These are phyloP conservation scores for Cryptosporidium viatorum DNA, from an alignment of 169 alveolate species.

Conservation along the genomic window DNA sequence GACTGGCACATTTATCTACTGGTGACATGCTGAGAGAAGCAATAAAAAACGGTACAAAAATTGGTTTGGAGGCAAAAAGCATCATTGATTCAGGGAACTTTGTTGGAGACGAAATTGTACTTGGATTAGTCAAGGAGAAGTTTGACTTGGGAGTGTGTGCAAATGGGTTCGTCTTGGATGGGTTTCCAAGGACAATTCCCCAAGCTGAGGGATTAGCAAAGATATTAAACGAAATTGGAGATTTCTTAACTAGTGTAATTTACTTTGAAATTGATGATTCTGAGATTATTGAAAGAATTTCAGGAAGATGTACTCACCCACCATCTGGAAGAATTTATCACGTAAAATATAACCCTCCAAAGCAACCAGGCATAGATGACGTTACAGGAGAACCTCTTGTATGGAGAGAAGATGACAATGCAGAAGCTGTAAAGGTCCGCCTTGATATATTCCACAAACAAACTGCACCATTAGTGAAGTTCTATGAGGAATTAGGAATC, in stretches of 20 bases:
- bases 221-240: slow-evolving; percentile 79
- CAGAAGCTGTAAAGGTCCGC: slow-evolving; percentile 84
- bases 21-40: slow-evolving; percentile 93
- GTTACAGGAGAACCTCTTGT: slow-evolving; percentile 90
- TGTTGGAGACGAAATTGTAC: slow-evolving; percentile 91
- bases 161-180: slow-evolving; percentile 93
- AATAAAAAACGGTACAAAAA: slow-evolving; percentile 88
- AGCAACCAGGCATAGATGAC: slow-evolving; percentile 89
- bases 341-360: slow-evolving; percentile 92
- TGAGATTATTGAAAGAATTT: slow-evolving; percentile 89
- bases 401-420: slow-evolving; percentile 87
- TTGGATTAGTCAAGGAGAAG: slow-evolving; percentile 88
- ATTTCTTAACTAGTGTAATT: slow-evolving; percentile 85
- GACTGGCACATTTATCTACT: slow-evolving; percentile 89
- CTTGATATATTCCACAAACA: slow-evolving; percentile 79
- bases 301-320: slow-evolving; percentile 92
- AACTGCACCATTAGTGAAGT: slow-evolving; percentile 85
- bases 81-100: slow-evolving; percentile 92
- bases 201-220: slow-evolving; percentile 90
- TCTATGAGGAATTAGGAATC: slow-evolving; percentile 82
- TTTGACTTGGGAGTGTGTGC: slow-evolving; percentile 88
- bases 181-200: slow-evolving; percentile 92
- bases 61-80: slow-evolving; percentile 90
- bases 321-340: slow-evolving; percentile 95
- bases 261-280: slow-evolving; percentile 91